phyloP scores from a whole-genome alignment of 2,329 filamentous ascomycete genomes.

The Dendryphion nanum region DNA sequence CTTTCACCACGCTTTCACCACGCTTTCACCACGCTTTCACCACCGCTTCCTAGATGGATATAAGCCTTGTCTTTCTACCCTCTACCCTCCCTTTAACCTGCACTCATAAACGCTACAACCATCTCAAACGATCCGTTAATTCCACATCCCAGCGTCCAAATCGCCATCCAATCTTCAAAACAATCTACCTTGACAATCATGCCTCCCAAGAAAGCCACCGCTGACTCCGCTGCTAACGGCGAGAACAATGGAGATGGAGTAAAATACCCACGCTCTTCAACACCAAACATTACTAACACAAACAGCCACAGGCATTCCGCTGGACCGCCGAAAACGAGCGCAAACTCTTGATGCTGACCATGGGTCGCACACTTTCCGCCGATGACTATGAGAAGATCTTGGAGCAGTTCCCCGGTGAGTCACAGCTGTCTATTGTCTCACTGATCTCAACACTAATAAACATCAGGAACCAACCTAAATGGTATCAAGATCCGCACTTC shows the following conservation, averaged over 20 bases:
- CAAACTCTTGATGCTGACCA: conserved; percentile 3
- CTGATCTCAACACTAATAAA: neutral
- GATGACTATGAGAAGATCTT: conserved; percentile 2
- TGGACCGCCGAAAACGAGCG: conserved; percentile 7
- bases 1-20: no score
- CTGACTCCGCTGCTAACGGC: neutral
- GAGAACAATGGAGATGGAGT: neutral
- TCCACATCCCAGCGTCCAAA: no score
- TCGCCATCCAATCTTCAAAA: no score
- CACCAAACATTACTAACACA: conserved; percentile 1
- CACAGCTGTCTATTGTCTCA: neutral
- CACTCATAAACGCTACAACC: no score
- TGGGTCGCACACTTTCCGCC: neutral
- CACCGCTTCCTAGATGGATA: no score
- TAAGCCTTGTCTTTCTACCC: no score
- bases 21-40: no score
- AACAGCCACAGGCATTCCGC: neutral
- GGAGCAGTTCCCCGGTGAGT: conserved; percentile 1
- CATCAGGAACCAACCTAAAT: conserved; percentile 1
- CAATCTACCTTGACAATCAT: no score
- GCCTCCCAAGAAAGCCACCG: conserved; percentile 5
- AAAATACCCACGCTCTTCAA: neutral
- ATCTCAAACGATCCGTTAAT: no score
- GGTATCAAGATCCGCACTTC: conserved; percentile 3
- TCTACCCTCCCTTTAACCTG: no score